phyloP scores from a whole-genome alignment of 345 rosid species.

The Linum usitatissimum region DNA sequence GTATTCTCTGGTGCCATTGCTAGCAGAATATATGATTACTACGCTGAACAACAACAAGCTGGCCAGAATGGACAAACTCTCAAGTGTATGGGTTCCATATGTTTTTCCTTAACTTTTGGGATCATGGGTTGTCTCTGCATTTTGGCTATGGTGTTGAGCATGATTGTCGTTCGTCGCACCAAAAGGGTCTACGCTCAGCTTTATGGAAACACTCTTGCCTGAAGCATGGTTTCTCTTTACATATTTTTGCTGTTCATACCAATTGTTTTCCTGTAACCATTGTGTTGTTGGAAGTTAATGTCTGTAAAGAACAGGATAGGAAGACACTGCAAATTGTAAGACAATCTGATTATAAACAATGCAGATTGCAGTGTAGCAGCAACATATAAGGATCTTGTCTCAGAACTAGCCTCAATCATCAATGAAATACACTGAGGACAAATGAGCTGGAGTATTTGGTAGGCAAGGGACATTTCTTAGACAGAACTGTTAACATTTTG shows the following conservation, averaged over 20 bases:
- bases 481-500: neutral
- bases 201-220: constrained; percentile 28
- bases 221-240: constrained; percentile 1
- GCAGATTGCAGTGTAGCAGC: neutral
- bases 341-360: too few species aligned
- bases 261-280: too few species aligned
- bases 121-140: constrained; percentile 53
- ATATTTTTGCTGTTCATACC: too few species aligned
- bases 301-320: too few species aligned
- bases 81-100: constrained; percentile 44
- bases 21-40: constrained; percentile 60
- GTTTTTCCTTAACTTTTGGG: constrained; percentile 51
- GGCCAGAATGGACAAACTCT: constrained; percentile 26
- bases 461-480: neutral
- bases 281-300: too few species aligned
- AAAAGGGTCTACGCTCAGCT: constrained; percentile 51
- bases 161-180: constrained; percentile 56
- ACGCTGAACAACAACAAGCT: constrained; percentile 51
- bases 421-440: neutral
- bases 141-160: constrained; percentile 38
- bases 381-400: neutral
- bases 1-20: constrained; percentile 71
- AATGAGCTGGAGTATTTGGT: neutral
- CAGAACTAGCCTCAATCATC: too few species aligned
- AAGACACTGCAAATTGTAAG: too few species aligned